phyloP scores from a whole-genome alignment of 2,329 filamentous ascomycete species.

The Venturia oleaginea region DNA sequence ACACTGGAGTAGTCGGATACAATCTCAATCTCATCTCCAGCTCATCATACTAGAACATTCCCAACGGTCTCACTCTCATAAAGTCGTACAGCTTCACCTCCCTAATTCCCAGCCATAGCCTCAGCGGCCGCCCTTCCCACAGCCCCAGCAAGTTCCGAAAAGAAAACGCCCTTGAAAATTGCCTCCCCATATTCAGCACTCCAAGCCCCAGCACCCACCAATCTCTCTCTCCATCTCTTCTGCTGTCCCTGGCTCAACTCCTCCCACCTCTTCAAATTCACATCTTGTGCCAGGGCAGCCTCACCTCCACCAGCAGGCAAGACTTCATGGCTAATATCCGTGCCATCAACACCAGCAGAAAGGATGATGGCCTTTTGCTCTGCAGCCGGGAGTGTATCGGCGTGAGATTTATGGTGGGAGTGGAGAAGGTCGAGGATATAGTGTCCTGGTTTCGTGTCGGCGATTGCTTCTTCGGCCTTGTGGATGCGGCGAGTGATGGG shows the following conservation, averaged over 20 bases:
- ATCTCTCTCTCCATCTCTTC: slow-evolving; percentile 57
- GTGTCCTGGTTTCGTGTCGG: background rate
- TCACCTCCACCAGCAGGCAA: slow-evolving; percentile 24
- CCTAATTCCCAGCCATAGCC: slow-evolving; percentile 21
- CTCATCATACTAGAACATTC: too few relatives aligned
- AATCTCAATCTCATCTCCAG: too few relatives aligned
- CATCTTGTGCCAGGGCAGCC: slow-evolving; percentile 28
- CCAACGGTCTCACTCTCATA: too few relatives aligned
- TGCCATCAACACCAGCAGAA: slow-evolving; percentile 24
- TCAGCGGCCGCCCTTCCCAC: slow-evolving; percentile 40
- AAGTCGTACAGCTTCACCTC: background rate
- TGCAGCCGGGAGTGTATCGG: slow-evolving; percentile 7
- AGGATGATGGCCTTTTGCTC: slow-evolving; percentile 34
- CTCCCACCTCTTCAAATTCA: slow-evolving; percentile 57
- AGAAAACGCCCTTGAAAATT: slow-evolving; percentile 68
- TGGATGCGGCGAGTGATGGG: background rate
- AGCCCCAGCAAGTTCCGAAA: slow-evolving; percentile 59
- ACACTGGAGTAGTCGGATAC: too few relatives aligned
- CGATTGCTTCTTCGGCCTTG: background rate
- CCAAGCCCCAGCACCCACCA: slow-evolving; percentile 68
- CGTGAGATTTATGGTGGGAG: slow-evolving; percentile 18
- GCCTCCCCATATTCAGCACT: slow-evolving; percentile 67
- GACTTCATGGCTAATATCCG: slow-evolving; percentile 27
- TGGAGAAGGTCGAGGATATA: slow-evolving; percentile 17
- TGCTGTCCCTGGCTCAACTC: slow-evolving; percentile 56